Evolutionary conservation across 805 yeast species (phyloP).

Genomic region (Metschnikowia peoriensis): DNA sequence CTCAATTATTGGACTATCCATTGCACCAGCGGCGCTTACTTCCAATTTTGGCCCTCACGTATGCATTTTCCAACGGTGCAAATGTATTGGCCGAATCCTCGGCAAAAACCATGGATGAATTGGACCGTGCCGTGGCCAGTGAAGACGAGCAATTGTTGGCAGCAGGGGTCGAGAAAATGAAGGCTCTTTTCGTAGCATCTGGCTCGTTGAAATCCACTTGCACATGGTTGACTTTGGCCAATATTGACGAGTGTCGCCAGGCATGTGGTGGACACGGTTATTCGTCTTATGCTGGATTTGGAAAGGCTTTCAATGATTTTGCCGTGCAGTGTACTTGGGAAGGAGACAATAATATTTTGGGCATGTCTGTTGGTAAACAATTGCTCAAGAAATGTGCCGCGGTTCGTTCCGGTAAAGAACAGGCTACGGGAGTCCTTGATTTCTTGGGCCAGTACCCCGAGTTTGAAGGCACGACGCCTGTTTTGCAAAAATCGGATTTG

Average conservation of each 20-base stretch:
- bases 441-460: slow-evolving; percentile 38
- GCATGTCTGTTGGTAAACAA: slow-evolving; percentile 81
- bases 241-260: slow-evolving; percentile 89
- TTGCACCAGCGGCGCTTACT: slow-evolving; percentile 84
- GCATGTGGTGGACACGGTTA: slow-evolving; percentile 97
- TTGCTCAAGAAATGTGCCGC: slow-evolving; percentile 50
- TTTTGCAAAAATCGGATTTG: slow-evolving; percentile 26
- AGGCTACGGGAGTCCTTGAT: slow-evolving; percentile 46
- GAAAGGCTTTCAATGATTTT: slow-evolving; percentile 87
- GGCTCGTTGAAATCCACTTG: slow-evolving; percentile 87
- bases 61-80: slow-evolving; percentile 72
- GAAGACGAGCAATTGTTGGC: slow-evolving; percentile 46
- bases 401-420: slow-evolving; percentile 20
- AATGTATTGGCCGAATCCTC: slow-evolving; percentile 56
- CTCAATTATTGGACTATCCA: slow-evolving; percentile 80
- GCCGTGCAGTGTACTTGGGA: slow-evolving; percentile 99
- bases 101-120: slow-evolving; percentile 45
- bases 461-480: slow-evolving; percentile 27
- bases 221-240: slow-evolving; percentile 79
- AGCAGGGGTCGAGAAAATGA: slow-evolving; percentile 57
- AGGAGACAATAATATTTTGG: slow-evolving; percentile 89
- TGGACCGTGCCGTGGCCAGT: slow-evolving; percentile 53
- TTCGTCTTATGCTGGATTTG: slow-evolving; percentile 89
- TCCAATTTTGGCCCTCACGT: slow-evolving; percentile 80
- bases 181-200: slow-evolving; percentile 76